Evolutionary conservation across 176 grass and related monocot genomes (phyloP).

Genomic region (Oryza officinalis): DNA sequence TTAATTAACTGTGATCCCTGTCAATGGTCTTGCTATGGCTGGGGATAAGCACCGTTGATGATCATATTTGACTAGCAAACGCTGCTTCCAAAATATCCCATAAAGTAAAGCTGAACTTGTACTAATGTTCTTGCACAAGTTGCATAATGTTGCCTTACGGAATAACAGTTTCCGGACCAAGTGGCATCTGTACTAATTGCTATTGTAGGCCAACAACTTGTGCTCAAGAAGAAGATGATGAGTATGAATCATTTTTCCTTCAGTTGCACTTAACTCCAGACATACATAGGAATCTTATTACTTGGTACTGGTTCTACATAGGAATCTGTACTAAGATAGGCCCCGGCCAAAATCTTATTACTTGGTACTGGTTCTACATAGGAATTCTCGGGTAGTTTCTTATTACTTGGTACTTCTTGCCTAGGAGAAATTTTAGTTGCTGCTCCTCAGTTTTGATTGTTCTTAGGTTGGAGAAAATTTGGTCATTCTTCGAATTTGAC

Average conservation of each 20-base stretch:
- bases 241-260: neutral
- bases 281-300: too few species aligned
- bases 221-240: neutral
- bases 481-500: neutral
- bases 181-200: neutral
- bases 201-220: neutral
- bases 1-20: neutral
- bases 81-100: neutral
- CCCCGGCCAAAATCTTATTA: too few species aligned
- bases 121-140: neutral
- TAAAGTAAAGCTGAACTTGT: neutral
- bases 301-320: too few species aligned
- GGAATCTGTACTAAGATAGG: too few species aligned
- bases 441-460: too few species aligned
- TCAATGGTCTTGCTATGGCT: neutral
- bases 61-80: neutral
- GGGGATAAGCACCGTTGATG: neutral
- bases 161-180: neutral
- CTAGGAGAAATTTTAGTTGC: too few species aligned
- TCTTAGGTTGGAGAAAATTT: neutral
- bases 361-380: neutral
- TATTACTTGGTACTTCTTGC: neutral
- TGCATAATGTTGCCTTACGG: neutral
- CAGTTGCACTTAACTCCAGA: neutral
- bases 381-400: too few species aligned